Percentiles rank a stretch among this genome's conserved stretches.
phyloP scores from a whole-genome alignment of 108 stramenopile genomes.

The Cyclotella baltica region DNA sequence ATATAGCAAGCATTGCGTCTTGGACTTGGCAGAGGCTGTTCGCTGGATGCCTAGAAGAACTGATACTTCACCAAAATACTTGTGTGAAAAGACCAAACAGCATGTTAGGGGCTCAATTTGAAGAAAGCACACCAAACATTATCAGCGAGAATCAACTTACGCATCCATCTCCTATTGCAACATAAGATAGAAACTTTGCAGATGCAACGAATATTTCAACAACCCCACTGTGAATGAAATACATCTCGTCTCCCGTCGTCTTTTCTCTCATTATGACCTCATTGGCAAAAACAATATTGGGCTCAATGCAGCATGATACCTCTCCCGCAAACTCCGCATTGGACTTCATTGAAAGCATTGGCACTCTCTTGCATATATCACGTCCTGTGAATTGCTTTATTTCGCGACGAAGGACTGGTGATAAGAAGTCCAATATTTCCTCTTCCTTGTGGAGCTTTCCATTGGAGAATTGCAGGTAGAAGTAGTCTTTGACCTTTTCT shows the following conservation, averaged over 20 bases:
- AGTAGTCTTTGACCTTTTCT: constrained; percentile 74
- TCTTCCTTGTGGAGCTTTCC: constrained; percentile 70
- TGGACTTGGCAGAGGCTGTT: constrained; percentile 63
- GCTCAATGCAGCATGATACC: constrained; percentile 56
- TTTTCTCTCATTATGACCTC: constrained; percentile 62
- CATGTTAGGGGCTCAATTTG: no score
- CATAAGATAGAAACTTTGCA: constrained; percentile 32
- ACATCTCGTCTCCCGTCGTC: constrained; percentile 70
- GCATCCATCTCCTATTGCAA: constrained; percentile 69
- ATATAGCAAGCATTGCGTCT: constrained; percentile 66
- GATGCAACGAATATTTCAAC: constrained; percentile 55
- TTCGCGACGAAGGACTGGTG: constrained; percentile 63
- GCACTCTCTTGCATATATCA: constrained; percentile 64
- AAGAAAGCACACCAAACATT: no score
- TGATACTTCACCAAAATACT: constrained; percentile 69
- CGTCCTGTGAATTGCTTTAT: constrained; percentile 62
- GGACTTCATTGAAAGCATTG: constrained; percentile 51
- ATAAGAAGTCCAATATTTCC: constrained; percentile 57
- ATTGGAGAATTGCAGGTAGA: constrained; percentile 63
- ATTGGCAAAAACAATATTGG: constrained; percentile 63
- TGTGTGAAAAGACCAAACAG: not conserved
- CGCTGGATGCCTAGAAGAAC: constrained; percentile 50
- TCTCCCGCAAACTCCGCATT: constrained; percentile 55
- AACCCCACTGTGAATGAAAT: constrained; percentile 65
- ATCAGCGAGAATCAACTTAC: constrained; percentile 43